Evolutionary conservation across 2,329 filamentous ascomycete genomes (phyloP), one percentile per base, ranked within the genome.

Genomic region (Aspergillus pseudoterreus): DNA sequence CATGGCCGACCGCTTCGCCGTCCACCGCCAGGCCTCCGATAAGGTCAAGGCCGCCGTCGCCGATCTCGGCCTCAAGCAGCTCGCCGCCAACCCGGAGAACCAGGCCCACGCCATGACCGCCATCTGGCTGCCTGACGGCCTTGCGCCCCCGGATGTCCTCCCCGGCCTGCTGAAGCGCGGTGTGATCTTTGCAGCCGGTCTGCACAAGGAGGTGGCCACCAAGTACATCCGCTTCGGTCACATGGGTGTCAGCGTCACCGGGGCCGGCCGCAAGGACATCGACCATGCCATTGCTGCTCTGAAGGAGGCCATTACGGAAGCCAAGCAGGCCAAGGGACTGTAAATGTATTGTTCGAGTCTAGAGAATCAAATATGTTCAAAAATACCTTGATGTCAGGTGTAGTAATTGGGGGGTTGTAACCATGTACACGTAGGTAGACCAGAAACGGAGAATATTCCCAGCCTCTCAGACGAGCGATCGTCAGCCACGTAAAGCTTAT

Each of bases 31-130:
- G 57, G 83, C 85, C 6, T 95, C 90, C 1, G 83, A 94, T 71
- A 87, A 84, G 70, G 84, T 97, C 70, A 97, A 99, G 82, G 84
- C 89, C 68, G 84, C 88, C 15, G 79, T 96, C 47, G 75, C 83
- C 4, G 86, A 88, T 47, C 78, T 97, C 33, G 94, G 94, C 4
- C 80, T 99, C 53, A 88, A 90, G 75, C 88, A 96, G 69, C 80
- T 99, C 35, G 92, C 94, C 19, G 73, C 82, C 33, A 88, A 92
- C 71, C 87, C 88, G 0, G 90, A 92, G 64, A 88, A 95, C 73
- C 92, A 97, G 76, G 91, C 94, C 39, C 92, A 95, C 71, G 91
- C 89, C 64, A 99, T 99, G 94, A 99, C 94, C 3, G 92, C 94
- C 52, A 94, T 99, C 61, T 96, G 94, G 73, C 81, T 99, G 50